phyloP scores from a whole-genome alignment of 306 rosid genomes.

The Begonia loranthoides region DNA sequence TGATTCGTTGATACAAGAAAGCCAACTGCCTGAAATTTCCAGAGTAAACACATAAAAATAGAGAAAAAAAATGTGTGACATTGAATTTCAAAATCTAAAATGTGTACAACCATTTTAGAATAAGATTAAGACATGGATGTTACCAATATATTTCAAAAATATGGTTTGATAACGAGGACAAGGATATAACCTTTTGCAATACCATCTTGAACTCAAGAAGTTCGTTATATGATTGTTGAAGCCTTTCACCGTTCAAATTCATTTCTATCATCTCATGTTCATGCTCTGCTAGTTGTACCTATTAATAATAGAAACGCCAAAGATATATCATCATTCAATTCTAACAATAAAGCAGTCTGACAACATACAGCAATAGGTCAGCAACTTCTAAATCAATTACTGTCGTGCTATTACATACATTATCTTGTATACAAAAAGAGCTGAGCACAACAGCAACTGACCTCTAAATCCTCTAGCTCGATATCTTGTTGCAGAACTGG shows the following conservation, averaged over 20 bases:
- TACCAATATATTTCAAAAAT: conserved; percentile 3
- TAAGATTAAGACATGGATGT: neutral
- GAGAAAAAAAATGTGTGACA: conserved; percentile 1
- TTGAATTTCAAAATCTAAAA: neutral
- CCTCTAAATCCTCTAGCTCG: conserved; percentile 92
- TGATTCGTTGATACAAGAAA: conserved; percentile 68
- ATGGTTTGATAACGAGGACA: neutral
- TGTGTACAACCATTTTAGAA: neutral
- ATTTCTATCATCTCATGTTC: conserved; percentile 89
- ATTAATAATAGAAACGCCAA: conserved; percentile 14
- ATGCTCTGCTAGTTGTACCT: conserved; percentile 89
- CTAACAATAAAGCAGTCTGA: conserved; percentile 13
- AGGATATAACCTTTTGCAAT: conserved; percentile 61
- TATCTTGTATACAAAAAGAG: too few species aligned
- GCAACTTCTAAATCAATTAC: too few species aligned
- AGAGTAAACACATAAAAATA: conserved; percentile 8
- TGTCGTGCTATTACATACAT: too few species aligned
- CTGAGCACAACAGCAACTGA: conserved; percentile 6
- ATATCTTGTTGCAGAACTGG: conserved; percentile 57
- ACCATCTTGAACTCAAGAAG: conserved; percentile 95
- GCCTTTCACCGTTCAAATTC: conserved; percentile 86
- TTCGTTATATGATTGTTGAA: conserved; percentile 84
- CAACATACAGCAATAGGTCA: neutral
- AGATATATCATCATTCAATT: conserved; percentile 8
- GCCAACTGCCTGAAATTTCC: conserved; percentile 58